These are phyloP conservation scores for Parietichytrium sp. DNA, from an alignment of 108 stramenopile species.

Conservation along the genomic window DNA sequence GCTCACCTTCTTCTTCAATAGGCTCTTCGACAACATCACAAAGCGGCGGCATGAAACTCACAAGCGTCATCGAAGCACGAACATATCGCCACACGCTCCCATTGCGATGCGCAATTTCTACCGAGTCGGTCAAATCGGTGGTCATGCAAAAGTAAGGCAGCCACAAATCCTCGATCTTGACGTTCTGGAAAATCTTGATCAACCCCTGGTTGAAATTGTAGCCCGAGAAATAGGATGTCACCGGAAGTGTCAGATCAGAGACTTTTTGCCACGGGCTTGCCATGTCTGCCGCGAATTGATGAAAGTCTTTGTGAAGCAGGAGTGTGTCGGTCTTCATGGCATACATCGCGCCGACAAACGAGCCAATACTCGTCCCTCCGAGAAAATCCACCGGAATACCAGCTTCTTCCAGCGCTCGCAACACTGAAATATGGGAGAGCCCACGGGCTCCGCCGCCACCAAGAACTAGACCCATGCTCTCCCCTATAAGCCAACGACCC, in stretches of 20 bases:
- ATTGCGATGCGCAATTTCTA: slow-evolving; percentile 17
- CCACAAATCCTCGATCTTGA: slow-evolving; percentile 53
- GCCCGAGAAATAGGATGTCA: slow-evolving; percentile 41
- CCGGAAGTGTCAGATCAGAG: slow-evolving; percentile 44
- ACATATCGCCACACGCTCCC: slow-evolving; percentile 47
- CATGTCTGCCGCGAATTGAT: neutral
- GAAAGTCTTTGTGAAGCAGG: neutral
- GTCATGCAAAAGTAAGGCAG: slow-evolving; percentile 52
- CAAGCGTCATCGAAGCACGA: slow-evolving; percentile 52
- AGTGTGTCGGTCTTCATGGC: neutral
- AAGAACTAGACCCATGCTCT: slow-evolving; percentile 46
- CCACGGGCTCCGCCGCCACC: slow-evolving; percentile 52
- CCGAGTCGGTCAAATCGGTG: slow-evolving; percentile 40
- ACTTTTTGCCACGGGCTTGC: neutral
- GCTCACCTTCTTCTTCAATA: neutral
- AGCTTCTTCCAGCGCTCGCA: slow-evolving; percentile 42
- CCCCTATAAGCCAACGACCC: slow-evolving; percentile 40
- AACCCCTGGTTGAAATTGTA: slow-evolving; percentile 39
- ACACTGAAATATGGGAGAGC: slow-evolving; percentile 47
- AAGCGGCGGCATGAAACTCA: slow-evolving; percentile 50
- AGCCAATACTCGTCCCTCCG: slow-evolving; percentile 48
- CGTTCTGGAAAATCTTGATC: neutral
- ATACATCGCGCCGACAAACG: slow-evolving; percentile 48
- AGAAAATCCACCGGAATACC: slow-evolving; percentile 48
- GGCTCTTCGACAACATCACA: slow-evolving; percentile 31